Conservation (phyloP, 352 stramenopile genomes). For the Phytophthora multivora region DNA sequence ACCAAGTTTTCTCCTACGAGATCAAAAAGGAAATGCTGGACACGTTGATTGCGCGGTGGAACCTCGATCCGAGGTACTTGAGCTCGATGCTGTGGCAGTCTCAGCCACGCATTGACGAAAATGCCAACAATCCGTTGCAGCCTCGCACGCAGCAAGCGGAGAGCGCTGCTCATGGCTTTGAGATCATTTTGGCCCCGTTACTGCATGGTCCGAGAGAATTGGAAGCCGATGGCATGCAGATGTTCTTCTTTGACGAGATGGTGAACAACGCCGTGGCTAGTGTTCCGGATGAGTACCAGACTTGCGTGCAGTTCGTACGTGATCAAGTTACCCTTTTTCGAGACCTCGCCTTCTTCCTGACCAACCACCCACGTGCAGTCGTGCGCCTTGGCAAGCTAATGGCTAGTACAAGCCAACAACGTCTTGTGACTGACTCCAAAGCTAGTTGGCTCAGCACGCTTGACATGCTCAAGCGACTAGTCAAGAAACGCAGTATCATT, state of each 20-base stretch:
- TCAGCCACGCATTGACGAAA: slow-evolving; percentile 36
- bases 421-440: slow-evolving; percentile 48
- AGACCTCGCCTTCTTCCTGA: slow-evolving; percentile 52
- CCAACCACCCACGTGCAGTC: slow-evolving; percentile 48
- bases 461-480: slow-evolving; percentile 54
- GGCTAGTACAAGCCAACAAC: slow-evolving; percentile 37
- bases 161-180: slow-evolving; percentile 47
- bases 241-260: slow-evolving; percentile 52
- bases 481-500: slow-evolving; percentile 48
- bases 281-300: slow-evolving; percentile 41
- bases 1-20: slow-evolving; percentile 42
- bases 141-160: slow-evolving; percentile 43
- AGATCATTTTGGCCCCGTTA: slow-evolving; percentile 50
- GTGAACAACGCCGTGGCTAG: slow-evolving; percentile 44
- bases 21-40: slow-evolving; percentile 50
- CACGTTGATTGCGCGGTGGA: slow-evolving; percentile 47
- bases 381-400: slow-evolving; percentile 47
- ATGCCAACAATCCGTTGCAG: slow-evolving; percentile 5
- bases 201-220: slow-evolving; percentile 40
- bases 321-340: slow-evolving; percentile 43
- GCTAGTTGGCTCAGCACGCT: slow-evolving; percentile 50
- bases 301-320: slow-evolving; percentile 40
- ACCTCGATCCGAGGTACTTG: slow-evolving; percentile 50
- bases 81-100: slow-evolving; percentile 57
- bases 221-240: slow-evolving; percentile 42